Evolutionary conservation across 78 protist genomes (phyloP), one percentile per base, ranked within the genome.

Genomic region (Anaeramoeba flamelloides): DNA sequence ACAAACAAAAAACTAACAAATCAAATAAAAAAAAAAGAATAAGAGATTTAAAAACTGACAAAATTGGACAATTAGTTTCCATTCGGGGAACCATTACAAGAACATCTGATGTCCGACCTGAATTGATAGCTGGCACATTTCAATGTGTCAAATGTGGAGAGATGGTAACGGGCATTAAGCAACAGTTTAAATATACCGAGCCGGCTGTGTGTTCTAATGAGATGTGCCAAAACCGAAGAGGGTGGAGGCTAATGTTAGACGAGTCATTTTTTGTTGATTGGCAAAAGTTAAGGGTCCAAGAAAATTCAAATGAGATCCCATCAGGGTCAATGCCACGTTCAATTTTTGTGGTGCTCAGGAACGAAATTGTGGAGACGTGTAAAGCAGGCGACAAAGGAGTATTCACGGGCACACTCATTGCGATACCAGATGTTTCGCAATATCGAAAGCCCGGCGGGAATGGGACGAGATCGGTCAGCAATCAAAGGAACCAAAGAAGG

Each of bases 51-150:
- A 30, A 83, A 34, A 65, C 94, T 3, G 34, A 38, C 0, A 30
- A 39, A 1, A 39, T 94, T 0, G 97, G 97, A 0, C 78, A 82
- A 34, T 88, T 96, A 1, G 41, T 74, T 37, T 36, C 90, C 36
- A 76, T 97, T 34, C 32, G 78, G 0, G 99, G 98, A 64, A 94
- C 98, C 0, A 97, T 97, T 0, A 95, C 98, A 36, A 91, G 99
- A 53, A 86, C 97, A 0, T 65, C 93, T 1, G 97, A 96, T 37
- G 92, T 94, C 2, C 87, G 97, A 26, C 99, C 99, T 0, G 99
- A 96, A 87, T 92, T 97, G 0, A 17, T 91, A 32, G 3, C 31
- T 0, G 99, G 94, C 22, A 39, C 81, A 30, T 97, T 96, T 81
- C 0, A 1, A 40, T 97, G 99, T 85, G 12, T 34, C 79, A 75